A percentile compares a stretch with the other conserved stretches of the same genome.
These are phyloP conservation scores for Brettanomyces bruxellensis DNA, from an alignment of 805 yeast species.

Conservation along the genomic window DNA sequence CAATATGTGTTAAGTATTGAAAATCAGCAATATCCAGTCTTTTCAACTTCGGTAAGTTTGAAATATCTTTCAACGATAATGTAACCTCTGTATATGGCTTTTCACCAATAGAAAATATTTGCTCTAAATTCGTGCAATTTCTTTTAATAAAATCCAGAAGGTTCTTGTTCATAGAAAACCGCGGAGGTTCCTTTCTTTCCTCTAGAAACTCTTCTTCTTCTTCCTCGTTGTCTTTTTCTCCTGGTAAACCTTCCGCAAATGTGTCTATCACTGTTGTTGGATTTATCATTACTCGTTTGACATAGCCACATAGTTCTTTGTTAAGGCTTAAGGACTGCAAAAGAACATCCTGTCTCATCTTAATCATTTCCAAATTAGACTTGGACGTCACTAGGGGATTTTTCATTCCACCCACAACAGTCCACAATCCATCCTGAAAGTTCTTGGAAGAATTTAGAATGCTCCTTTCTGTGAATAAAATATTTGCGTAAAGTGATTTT, in stretches of 20 bases:
- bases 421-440: slow-evolving; percentile 27
- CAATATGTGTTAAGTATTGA: slow-evolving; percentile 1
- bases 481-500: slow-evolving; percentile 27
- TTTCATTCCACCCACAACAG: slow-evolving; percentile 30
- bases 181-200: neutral
- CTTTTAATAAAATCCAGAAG: slow-evolving; percentile 2
- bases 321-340: slow-evolving; percentile 28
- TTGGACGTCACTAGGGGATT: slow-evolving; percentile 25
- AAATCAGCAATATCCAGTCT: slow-evolving; percentile 7
- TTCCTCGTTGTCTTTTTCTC: neutral
- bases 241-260: neutral
- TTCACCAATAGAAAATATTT: slow-evolving; percentile 1
- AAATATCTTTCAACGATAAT: slow-evolving; percentile 1
- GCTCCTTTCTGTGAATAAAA: slow-evolving; percentile 29
- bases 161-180: neutral
- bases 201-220: neutral
- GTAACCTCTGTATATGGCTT: neutral
- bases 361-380: slow-evolving; percentile 28
- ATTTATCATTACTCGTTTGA: slow-evolving; percentile 28
- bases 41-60: slow-evolving; percentile 2
- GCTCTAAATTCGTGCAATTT: slow-evolving; percentile 9
- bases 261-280: neutral
- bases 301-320: slow-evolving; percentile 22
- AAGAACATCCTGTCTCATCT: slow-evolving; percentile 32
- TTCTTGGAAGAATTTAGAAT: slow-evolving; percentile 19